Percentiles rank a stretch among this genome's conserved stretches.
These are phyloP conservation scores for Phytophthora aleatoria DNA, from an alignment of 352 stramenopile genomes.

Conservation along the genomic window DNA sequence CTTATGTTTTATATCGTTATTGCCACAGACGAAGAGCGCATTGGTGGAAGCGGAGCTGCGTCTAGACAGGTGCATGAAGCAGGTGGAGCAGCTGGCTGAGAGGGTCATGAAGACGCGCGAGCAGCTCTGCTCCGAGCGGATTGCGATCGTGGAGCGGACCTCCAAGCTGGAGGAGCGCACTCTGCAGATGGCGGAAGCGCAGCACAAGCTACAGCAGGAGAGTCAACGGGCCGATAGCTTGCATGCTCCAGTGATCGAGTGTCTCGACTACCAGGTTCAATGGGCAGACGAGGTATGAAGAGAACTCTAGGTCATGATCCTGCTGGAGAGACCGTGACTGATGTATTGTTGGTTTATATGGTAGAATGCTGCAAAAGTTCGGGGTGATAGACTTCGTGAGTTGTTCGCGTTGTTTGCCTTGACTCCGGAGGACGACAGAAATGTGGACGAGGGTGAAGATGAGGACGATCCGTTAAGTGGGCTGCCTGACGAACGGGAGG, in stretches of 20 bases:
- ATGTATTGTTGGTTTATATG: constrained; percentile 2
- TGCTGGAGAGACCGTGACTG: neutral
- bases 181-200: constrained; percentile 42
- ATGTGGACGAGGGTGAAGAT: constrained; percentile 14
- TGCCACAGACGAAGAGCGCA: constrained; percentile 48
- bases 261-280: constrained; percentile 70
- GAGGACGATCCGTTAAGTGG: constrained; percentile 30
- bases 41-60: constrained; percentile 59
- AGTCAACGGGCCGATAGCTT: constrained; percentile 37
- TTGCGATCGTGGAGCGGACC: constrained; percentile 60
- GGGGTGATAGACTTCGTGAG: constrained; percentile 71
- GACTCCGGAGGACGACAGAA: constrained; percentile 26
- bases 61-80: constrained; percentile 56
- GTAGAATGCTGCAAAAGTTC: constrained; percentile 67
- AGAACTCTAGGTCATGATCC: neutral
- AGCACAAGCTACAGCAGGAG: constrained; percentile 49
- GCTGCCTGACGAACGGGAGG: constrained; percentile 30
- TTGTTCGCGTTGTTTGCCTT: constrained; percentile 69
- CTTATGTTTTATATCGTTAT: constrained; percentile 5
- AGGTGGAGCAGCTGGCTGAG: constrained; percentile 60
- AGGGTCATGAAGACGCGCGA: constrained; percentile 76
- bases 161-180: constrained; percentile 55
- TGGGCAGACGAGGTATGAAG: constrained; percentile 56
- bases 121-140: constrained; percentile 69
- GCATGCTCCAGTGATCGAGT: constrained; percentile 60